phyloP scores from a whole-genome alignment of 148 eudicot species.

The Spergularia marina region DNA sequence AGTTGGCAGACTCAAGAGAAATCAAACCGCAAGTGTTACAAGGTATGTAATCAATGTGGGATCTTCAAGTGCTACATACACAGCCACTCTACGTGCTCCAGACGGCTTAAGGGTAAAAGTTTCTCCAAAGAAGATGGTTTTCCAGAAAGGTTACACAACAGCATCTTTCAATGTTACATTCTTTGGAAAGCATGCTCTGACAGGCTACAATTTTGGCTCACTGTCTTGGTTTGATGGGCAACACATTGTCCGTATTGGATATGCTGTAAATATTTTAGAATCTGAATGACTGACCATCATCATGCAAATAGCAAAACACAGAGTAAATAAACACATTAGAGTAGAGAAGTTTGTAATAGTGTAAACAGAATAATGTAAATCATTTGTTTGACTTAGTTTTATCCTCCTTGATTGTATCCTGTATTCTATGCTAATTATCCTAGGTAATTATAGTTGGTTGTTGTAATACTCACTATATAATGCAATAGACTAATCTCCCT shows the following conservation, averaged over 20 bases:
- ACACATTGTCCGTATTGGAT: constrained; percentile 43
- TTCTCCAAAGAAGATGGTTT: constrained; percentile 43
- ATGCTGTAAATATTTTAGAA: constrained; percentile 53
- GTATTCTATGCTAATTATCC: too few relatives aligned
- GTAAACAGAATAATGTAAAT: too few relatives aligned
- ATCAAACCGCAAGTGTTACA: constrained; percentile 27
- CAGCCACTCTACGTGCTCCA: constrained; percentile 38
- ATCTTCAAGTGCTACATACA: constrained; percentile 42
- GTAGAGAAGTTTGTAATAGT: not conserved
- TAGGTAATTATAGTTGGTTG: too few relatives aligned
- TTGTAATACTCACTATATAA: too few relatives aligned
- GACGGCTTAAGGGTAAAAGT: constrained; percentile 42
- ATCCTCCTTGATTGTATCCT: too few relatives aligned
- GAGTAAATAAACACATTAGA: not conserved
- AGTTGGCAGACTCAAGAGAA: constrained; percentile 35
- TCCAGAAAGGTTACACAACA: constrained; percentile 21
- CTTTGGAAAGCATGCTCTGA: constrained; percentile 36
- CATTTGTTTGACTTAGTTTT: too few relatives aligned
- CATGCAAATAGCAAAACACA: constrained; percentile 5
- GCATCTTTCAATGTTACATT: constrained; percentile 46
- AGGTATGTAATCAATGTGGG: constrained; percentile 55
- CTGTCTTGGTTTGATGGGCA: constrained; percentile 53
- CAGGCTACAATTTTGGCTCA: constrained; percentile 59
- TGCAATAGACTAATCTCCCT: too few relatives aligned
- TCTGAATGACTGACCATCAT: not conserved